Conservation (phyloP, 179 eudicot genomes). For the Amaranthus tricolor region DNA sequence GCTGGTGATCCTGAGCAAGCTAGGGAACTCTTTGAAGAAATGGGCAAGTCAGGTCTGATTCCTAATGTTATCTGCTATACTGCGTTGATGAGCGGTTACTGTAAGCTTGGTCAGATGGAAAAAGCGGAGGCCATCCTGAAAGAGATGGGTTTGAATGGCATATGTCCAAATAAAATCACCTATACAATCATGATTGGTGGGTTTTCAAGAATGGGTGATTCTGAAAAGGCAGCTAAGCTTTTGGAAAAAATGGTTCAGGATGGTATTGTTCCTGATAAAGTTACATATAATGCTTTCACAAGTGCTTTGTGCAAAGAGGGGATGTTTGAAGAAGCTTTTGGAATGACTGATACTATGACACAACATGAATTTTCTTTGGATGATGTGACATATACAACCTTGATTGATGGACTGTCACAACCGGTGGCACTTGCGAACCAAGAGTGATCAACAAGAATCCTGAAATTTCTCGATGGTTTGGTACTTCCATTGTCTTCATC, state of each 20-base stretch:
- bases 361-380: slow-evolving; percentile 47
- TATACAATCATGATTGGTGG: slow-evolving; percentile 75
- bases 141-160: slow-evolving; percentile 55
- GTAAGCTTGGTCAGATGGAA: slow-evolving; percentile 77
- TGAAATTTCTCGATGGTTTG: slow-evolving; percentile 28
- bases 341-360: slow-evolving; percentile 44
- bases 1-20: slow-evolving; percentile 57
- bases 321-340: slow-evolving; percentile 53
- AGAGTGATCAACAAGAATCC: slow-evolving; percentile 45
- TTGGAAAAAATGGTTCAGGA: slow-evolving; percentile 60
- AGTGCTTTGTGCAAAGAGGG: slow-evolving; percentile 63
- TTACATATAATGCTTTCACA: slow-evolving; percentile 64
- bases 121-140: slow-evolving; percentile 46
- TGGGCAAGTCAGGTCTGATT: slow-evolving; percentile 55
- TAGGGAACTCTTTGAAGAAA: slow-evolving; percentile 45
- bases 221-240: slow-evolving; percentile 48
- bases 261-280: slow-evolving; percentile 68
- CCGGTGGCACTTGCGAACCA: slow-evolving; percentile 30
- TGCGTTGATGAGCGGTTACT: slow-evolving; percentile 73
- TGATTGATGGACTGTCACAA: slow-evolving; percentile 53
- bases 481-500: slow-evolving; percentile 5
- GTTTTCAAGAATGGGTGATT: slow-evolving; percentile 53
- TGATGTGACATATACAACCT: slow-evolving; percentile 66
- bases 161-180: slow-evolving; percentile 71
- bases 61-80: slow-evolving; percentile 79